Percentiles rank a stretch among this genome's conserved stretches.
phyloP scores from a whole-genome alignment of 305 asterid genomes.

The Rubia peregrina region DNA sequence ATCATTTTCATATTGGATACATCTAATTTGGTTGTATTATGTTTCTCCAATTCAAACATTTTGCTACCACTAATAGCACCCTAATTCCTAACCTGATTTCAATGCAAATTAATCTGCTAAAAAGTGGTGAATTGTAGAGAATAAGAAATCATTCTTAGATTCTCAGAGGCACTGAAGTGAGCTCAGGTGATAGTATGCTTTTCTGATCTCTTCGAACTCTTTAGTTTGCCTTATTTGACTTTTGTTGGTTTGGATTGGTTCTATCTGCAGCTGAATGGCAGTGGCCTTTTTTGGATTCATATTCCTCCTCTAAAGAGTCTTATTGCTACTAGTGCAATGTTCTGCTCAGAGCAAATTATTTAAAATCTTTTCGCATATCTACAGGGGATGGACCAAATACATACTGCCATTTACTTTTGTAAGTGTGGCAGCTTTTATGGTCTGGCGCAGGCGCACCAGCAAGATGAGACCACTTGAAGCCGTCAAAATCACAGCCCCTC shows the following conservation, averaged over 20 bases:
- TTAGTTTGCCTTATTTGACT: background rate
- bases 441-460: slow-evolving; percentile 48
- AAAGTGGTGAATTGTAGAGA: background rate
- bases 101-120: background rate
- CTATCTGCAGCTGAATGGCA: background rate
- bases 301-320: no score
- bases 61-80: background rate
- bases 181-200: background rate
- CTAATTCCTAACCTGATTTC: background rate
- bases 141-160: background rate
- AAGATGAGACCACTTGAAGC: slow-evolving; percentile 48
- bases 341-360: background rate
- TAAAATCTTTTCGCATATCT: background rate
- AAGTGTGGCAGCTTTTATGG: slow-evolving; percentile 53
- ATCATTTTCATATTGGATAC: background rate
- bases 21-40: no score
- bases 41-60: background rate
- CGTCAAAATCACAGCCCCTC: slow-evolving; percentile 59
- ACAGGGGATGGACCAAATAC: slow-evolving; percentile 67
- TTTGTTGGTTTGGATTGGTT: background rate
- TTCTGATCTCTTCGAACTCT: background rate
- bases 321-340: background rate
- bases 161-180: background rate
- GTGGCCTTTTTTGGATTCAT: background rate
- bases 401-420: slow-evolving; percentile 39